Evolutionary conservation across 2,329 filamentous ascomycete species (phyloP).

Genomic region (Triangularia verruculosa): DNA sequence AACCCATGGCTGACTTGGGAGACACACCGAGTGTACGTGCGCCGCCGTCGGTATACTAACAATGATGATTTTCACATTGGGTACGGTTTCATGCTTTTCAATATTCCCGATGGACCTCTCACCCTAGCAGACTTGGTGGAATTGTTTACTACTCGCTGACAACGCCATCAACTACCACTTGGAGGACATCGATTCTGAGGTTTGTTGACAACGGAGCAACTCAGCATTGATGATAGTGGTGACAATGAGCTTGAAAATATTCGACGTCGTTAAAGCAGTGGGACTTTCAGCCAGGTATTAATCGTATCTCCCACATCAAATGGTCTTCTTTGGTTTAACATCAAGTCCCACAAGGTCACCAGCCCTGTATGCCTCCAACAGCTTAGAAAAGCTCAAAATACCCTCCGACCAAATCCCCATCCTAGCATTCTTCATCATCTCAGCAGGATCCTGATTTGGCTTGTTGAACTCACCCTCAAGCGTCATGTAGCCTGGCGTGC

Average conservation of each 20-base stretch:
- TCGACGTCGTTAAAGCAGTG: not conserved
- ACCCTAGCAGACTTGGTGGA: conserved; percentile 7
- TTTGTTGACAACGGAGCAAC: not conserved
- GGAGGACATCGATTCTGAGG: not conserved
- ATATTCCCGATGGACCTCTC: conserved; percentile 1
- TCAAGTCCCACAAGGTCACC: conserved; percentile 16
- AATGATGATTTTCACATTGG: conserved; percentile 5
- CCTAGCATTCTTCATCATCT: conserved; percentile 33
- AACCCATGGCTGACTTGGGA: conserved; percentile 12
- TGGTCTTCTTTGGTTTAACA: not conserved
- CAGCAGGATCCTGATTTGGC: conserved; percentile 28
- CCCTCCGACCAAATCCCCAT: conserved; percentile 27
- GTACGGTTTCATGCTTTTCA: conserved; percentile 1
- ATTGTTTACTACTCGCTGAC: conserved; percentile 9
- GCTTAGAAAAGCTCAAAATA: conserved; percentile 30
- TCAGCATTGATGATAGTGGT: not conserved
- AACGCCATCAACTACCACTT: not conserved
- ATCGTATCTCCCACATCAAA: not conserved
- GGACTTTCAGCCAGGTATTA: not conserved
- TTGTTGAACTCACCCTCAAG: conserved; percentile 37
- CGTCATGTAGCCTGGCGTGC: conserved; percentile 55
- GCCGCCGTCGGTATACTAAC: not conserved
- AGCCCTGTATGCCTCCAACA: conserved; percentile 20
- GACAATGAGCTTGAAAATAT: not conserved
- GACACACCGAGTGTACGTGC: conserved; percentile 9